Base-by-base conservation (phyloP, 2,329 filamentous ascomycete genomes). In the Rhinocladiella similis region DNA sequence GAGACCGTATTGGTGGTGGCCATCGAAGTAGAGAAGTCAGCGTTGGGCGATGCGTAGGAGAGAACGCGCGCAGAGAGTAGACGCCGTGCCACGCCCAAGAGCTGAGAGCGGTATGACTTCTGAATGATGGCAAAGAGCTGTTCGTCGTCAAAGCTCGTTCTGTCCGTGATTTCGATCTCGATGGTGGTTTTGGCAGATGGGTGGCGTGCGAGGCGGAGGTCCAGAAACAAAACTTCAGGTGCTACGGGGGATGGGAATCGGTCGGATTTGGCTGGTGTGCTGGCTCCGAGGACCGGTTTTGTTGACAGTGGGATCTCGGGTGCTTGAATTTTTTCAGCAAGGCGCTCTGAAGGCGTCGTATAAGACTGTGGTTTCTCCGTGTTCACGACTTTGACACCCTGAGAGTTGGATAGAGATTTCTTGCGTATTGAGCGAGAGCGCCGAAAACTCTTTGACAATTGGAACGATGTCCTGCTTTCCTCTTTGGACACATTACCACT, bases 121-220 rank as follows among this genome's bases (percentile, higher is more conserved):
- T 61, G 62, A 39, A 67, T 48, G n/a, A 59, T 13, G 12, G 49
- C 57, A 56, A 66, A 67, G 33, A 67, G 59, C 6, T 54, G 47
- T 35, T 64, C 61, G 53, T 67, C 65, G 53, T 67, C 65, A 29
- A 63, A 66, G 25, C 54, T 59, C 22, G 62, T 41, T 35, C 59
- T 61, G 53, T 62, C 59, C 3, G 53, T 36, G 53, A 63, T 50
- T 46, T 57, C 50, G 41, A 66, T 61, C 41, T 62, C 57, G 36
- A 64, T 52, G 3, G 50, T 59, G 3, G 56, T 46, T 6, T 50
- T 46, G 2, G 52, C 54, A 3, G 33, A 46, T 7, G 59, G 62
- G 50, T 65, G 61, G 27, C 57, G 48, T 5, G 54, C 51, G n/a
- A 67, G 54, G 27, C 47, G 47, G 1, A 67, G 59, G 16, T 63